Percentiles rank a stretch among this genome's conserved stretches.
phyloP scores from a whole-genome alignment of 176 grass and related monocot genomes.

The Chloris gayana region DNA sequence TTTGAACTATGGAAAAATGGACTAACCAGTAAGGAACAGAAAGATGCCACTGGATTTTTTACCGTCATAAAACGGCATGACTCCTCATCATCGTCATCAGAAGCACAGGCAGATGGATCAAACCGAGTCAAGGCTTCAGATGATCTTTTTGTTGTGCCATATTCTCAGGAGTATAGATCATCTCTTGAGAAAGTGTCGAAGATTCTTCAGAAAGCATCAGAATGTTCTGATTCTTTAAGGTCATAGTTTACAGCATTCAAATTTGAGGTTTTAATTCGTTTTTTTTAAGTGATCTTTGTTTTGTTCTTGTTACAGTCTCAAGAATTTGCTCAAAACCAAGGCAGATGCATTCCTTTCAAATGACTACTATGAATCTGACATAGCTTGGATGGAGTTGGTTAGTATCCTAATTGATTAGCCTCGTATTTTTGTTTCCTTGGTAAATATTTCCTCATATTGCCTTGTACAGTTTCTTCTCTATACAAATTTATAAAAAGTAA shows the following conservation, averaged over 20 bases:
- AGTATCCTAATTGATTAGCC: constrained; percentile 28
- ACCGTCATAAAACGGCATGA: constrained; percentile 72
- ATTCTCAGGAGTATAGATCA: constrained; percentile 72
- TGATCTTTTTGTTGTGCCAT: constrained; percentile 85
- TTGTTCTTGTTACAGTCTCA: constrained; percentile 62
- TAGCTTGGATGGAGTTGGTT: constrained; percentile 98
- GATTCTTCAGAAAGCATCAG: constrained; percentile 72
- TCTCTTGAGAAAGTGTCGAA: constrained; percentile 73
- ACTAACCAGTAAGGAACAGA: constrained; percentile 63
- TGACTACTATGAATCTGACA: constrained; percentile 95
- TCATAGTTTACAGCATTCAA: constrained; percentile 32
- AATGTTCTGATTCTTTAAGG: constrained; percentile 81
- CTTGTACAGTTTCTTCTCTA: no score
- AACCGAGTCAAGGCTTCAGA: constrained; percentile 51
- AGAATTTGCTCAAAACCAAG: constrained; percentile 83
- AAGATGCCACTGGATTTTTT: constrained; percentile 83
- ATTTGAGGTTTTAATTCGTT: constrained; percentile 22
- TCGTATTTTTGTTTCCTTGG: background rate
- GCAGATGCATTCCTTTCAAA: constrained; percentile 91
- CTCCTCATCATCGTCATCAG: constrained; percentile 34
- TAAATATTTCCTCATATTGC: no score
- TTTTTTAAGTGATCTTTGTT: constrained; percentile 24
- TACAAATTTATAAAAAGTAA: no score
- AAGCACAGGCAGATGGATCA: constrained; percentile 23
- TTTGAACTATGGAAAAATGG: constrained; percentile 85